Evolutionary conservation across 352 stramenopile genomes (phyloP).

Genomic region (Phytophthora rubi): DNA sequence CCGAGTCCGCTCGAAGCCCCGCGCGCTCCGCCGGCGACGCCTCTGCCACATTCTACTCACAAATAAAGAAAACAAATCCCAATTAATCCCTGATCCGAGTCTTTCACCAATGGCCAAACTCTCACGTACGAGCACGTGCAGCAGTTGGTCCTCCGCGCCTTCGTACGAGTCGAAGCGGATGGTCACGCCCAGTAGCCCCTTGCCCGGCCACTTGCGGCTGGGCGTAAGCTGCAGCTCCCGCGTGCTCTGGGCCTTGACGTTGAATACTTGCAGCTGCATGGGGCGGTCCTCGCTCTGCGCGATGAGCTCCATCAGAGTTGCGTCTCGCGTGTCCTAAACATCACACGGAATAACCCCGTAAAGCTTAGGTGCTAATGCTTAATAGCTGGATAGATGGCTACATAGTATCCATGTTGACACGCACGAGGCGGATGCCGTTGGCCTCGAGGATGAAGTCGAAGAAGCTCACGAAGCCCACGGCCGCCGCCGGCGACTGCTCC

Average conservation of each 20-base stretch:
- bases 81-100: too few species aligned
- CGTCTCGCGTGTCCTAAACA: slow-evolving; percentile 75
- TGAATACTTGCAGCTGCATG: slow-evolving; percentile 80
- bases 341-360: too few species aligned
- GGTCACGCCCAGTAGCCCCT: slow-evolving; percentile 96
- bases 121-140: slow-evolving; percentile 90
- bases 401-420: neutral
- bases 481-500: slow-evolving; percentile 91
- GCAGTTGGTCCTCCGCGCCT: slow-evolving; percentile 94
- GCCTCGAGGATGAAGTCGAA: slow-evolving; percentile 98
- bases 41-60: slow-evolving; percentile 75
- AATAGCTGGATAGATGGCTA: too few species aligned
- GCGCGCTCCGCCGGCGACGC: slow-evolving; percentile 92
- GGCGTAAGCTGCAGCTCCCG: slow-evolving; percentile 89
- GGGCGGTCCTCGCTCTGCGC: slow-evolving; percentile 82
- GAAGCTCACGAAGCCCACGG: slow-evolving; percentile 95
- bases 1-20: slow-evolving; percentile 85
- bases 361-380: too few species aligned
- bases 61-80: too few species aligned
- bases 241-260: slow-evolving; percentile 80
- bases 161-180: slow-evolving; percentile 98
- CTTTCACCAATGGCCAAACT: too few species aligned
- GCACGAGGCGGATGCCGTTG: slow-evolving; percentile 87
- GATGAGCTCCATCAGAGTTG: slow-evolving; percentile 93
- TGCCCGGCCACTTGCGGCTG: slow-evolving; percentile 92